Base-by-base conservation (phyloP, 1,284 basidiomycete species). In the Ganoderma multipileum region DNA sequence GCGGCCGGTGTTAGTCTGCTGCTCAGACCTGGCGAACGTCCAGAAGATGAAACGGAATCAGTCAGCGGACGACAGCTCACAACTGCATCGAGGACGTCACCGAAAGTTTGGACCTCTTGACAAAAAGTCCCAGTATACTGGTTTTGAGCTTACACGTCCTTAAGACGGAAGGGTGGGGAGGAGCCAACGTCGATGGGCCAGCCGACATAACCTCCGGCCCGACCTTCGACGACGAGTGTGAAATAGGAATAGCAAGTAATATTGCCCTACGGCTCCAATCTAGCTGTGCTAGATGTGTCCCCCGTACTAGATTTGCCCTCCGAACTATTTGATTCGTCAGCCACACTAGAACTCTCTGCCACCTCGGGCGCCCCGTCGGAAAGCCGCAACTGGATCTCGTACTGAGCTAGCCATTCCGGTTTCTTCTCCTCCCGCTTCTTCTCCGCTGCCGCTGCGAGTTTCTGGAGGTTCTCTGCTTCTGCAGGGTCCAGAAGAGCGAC, bases 361-460 rank as follows among this genome's bases (percentile, higher is more conserved):
- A 39, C 26, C 11, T 2, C 4, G 18, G 38, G 14, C 39, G 39
- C 23, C 23, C 23, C 58, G 12, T 39, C 38, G n/a, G 39, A 60
- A 14, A 70, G 54, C 28, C 67, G 67, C 64, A 74, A 71, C 63
- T 74, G 65, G 4, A 68, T 55, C 64, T 76, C 71, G 65, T 71
- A 74, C 58, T 71, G 59, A 16, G 66, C 57, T 60, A 76, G 59
- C 76, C 76, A 77, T 18, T 63, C 67, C 3, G 76, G 76, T 61
- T 74, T 77, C 44, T 23, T 59, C 59, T 74, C 68, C 41, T 71
- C 67, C 50, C 65, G 47, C 54, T 3, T 11, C 60, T 68, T 62
- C 60, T 73, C 61, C 30, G 63, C 3, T 18, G n/a, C 33, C 18
- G 50, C 62, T n/a, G 72, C 62, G 58, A 71, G 66, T 36, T 64